phyloP scores from a whole-genome alignment of 2,329 filamentous ascomycete species.

The Fusarium graminum region DNA sequence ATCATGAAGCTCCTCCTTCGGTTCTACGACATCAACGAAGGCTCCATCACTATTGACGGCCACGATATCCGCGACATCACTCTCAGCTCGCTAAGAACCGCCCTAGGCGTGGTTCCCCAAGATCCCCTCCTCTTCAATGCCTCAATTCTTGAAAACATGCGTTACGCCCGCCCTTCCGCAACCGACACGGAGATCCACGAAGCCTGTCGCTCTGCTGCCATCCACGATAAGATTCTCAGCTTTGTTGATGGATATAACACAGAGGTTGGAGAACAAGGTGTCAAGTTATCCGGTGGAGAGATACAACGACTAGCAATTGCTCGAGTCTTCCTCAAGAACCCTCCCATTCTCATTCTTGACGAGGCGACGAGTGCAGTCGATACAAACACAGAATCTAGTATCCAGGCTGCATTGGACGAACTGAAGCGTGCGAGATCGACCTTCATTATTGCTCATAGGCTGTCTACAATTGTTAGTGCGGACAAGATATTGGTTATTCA shows the following conservation, averaged over 20 bases:
- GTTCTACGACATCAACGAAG: slow-evolving; percentile 69
- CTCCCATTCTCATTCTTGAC: slow-evolving; percentile 74
- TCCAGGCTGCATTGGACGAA: slow-evolving; percentile 61
- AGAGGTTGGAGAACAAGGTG: slow-evolving; percentile 69
- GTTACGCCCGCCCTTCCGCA: slow-evolving; percentile 72
- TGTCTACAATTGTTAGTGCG: slow-evolving; percentile 59
- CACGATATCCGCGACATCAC: slow-evolving; percentile 71
- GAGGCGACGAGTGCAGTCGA: slow-evolving; percentile 72
- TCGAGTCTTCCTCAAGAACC: slow-evolving; percentile 65
- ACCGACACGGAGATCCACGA: slow-evolving; percentile 70
- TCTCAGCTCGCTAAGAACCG: slow-evolving; percentile 67
- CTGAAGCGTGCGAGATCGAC: slow-evolving; percentile 64
- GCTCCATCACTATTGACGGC: slow-evolving; percentile 68
- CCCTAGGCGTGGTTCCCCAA: slow-evolving; percentile 74
- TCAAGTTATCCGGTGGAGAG: slow-evolving; percentile 68
- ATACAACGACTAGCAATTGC: slow-evolving; percentile 69
- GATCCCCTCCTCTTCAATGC: slow-evolving; percentile 74
- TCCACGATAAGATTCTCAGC: slow-evolving; percentile 73
- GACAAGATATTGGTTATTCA: slow-evolving; percentile 67
- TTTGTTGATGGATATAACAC: slow-evolving; percentile 67
- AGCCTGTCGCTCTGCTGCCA: slow-evolving; percentile 71
- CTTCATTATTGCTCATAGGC: slow-evolving; percentile 63
- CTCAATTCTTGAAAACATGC: slow-evolving; percentile 73
- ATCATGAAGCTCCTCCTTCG: slow-evolving; percentile 71
- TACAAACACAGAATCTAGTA: slow-evolving; percentile 59